Base-by-base conservation (phyloP, 1,139 yeast genomes). In the Yamadazyma songkhlaensis region DNA sequence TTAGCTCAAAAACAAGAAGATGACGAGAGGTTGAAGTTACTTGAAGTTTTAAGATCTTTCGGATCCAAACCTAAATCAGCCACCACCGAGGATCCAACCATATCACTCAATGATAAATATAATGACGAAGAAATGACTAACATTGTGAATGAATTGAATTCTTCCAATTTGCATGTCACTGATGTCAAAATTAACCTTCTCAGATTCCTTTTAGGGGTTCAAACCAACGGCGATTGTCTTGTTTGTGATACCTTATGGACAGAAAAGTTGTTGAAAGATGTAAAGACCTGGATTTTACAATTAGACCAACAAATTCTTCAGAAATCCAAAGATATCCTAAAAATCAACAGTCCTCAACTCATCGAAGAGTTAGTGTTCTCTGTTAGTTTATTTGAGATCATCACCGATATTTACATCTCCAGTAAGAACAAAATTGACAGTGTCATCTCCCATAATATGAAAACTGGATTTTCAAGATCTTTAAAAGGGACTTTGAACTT, bases 301-400 rank as follows among this genome's bases (percentile, higher is more conserved):
- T 46, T 57, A 29, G 74, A 69, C 22, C 40, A 29, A 3, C 44
- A 35, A 14, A 17, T 48, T 3, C 17, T 41, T 25, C 33, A 17
- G 10, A 21, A 25, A 24, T 27, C 34, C 1, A 25, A 15, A n/a
- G 40, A 29, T 17, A 12, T 21, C 20, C n/a, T 32, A 9, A n/a
- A 23, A 33, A 20, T 30, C 4, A 6, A 29, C 22, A 38, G 34
- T 20, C 31, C 34, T 25, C 20, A 11, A n/a, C 23, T 34, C 5
- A 6, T 32, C 8, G 28, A 40, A 8, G 44, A 40, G 17, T 31
- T 47, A 24, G 38, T 36, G 2, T 45, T 45, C 14, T 31, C 60
- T 2, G 53, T 64, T 1, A 53, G 69, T 0, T 52, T 83, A 0
- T 72, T 68, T 45, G 96, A 86, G 48, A 47, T 82, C 0, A 54